Evolutionary conservation across 1,139 yeast species (phyloP).

Genomic region (Geotrichum australiense): DNA sequence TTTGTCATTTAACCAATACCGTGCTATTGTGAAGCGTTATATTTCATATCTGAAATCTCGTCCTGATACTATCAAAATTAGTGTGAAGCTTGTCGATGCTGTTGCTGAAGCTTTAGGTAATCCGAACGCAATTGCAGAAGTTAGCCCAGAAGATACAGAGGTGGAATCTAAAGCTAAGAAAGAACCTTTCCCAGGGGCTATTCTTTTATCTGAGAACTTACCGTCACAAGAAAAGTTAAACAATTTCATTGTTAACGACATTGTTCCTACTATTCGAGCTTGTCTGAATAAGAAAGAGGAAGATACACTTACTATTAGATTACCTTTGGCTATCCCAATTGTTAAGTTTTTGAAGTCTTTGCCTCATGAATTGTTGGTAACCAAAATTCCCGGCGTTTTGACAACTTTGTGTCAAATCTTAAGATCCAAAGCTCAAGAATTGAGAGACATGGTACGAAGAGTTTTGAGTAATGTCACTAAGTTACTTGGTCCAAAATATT

Average conservation of each 20-base stretch:
- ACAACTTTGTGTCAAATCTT: conserved; percentile 83
- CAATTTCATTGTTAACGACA: conserved; percentile 47
- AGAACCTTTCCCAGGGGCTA: conserved; percentile 20
- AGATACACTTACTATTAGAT: conserved; percentile 66
- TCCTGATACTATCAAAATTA: conserved; percentile 49
- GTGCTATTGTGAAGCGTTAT: conserved; percentile 68
- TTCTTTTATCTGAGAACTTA: conserved; percentile 29
- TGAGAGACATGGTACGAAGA: conserved; percentile 81
- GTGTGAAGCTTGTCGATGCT: conserved; percentile 57
- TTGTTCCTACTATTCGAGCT: conserved; percentile 57
- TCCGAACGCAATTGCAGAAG: conserved; percentile 15
- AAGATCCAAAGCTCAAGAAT: conserved; percentile 78
- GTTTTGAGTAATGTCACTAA: conserved; percentile 60
- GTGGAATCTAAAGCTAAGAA: conserved; percentile 10
- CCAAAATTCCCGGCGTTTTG: conserved; percentile 70
- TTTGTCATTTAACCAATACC: conserved; percentile 74
- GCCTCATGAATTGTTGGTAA: conserved; percentile 47
- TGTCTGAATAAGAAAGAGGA: conserved; percentile 50
- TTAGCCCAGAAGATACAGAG: conserved; percentile 28
- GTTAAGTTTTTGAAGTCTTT: conserved; percentile 64
- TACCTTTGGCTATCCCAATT: conserved; percentile 77
- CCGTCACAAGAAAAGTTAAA: conserved; percentile 41
- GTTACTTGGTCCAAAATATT: conserved; percentile 65
- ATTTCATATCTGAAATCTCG: conserved; percentile 48
- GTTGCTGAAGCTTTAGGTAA: conserved; percentile 47